Conservation (phyloP, 2,329 filamentous ascomycete species). For the Stagonosporopsis cucurbitacearum region DNA sequence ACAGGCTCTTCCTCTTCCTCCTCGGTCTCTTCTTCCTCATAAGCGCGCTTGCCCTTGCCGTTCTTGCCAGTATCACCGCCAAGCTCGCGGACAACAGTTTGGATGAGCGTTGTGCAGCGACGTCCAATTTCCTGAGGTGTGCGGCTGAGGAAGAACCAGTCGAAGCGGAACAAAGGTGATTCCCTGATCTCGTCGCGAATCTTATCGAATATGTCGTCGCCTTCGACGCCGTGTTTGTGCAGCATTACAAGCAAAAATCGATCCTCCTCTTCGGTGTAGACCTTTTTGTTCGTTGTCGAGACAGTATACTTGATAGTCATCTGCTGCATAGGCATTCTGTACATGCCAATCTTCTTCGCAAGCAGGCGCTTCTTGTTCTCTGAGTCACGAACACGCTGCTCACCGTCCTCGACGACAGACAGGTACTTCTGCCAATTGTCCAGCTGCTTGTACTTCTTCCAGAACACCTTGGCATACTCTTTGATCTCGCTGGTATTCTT, state of each 20-base stretch:
- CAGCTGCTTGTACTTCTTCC: slow-evolving; percentile 92
- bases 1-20: slow-evolving; percentile 78
- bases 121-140: slow-evolving; percentile 92
- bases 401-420: slow-evolving; percentile 87
- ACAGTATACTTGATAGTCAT: slow-evolving; percentile 99
- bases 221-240: slow-evolving; percentile 90
- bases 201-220: slow-evolving; percentile 86
- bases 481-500: slow-evolving; percentile 87
- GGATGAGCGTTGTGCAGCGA: slow-evolving; percentile 90
- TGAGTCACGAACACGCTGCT: slow-evolving; percentile 86
- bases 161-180: slow-evolving; percentile 92
- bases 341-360: slow-evolving; percentile 93
- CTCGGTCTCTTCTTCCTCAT: slow-evolving; percentile 84
- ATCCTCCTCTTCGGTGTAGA: slow-evolving; percentile 98
- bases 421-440: slow-evolving; percentile 88
- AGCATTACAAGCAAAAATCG: slow-evolving; percentile 92
- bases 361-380: slow-evolving; percentile 93
- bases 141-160: slow-evolving; percentile 98
- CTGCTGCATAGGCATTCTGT: slow-evolving; percentile 96
- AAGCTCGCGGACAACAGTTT: slow-evolving; percentile 93
- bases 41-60: slow-evolving; percentile 73
- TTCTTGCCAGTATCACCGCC: slow-evolving; percentile 67
- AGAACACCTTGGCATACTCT: slow-evolving; percentile 92
- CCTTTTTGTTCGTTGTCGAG: slow-evolving; percentile 99
- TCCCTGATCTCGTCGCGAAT: slow-evolving; percentile 98